Evolutionary conservation across 495 filamentous ascomycete genomes (phyloP).

Genomic region (Daldinia bambusicola): DNA sequence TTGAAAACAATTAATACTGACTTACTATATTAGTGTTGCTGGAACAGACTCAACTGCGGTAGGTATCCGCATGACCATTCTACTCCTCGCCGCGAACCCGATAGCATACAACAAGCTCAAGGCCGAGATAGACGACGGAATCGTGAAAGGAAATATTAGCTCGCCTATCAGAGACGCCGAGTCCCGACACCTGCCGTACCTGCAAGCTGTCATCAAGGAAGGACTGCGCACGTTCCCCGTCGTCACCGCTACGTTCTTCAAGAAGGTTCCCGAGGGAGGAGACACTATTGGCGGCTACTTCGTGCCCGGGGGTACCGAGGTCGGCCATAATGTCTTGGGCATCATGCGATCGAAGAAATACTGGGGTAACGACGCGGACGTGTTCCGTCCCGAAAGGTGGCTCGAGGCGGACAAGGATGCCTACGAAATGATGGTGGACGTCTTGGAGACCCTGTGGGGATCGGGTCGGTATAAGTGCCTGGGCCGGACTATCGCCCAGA

Average conservation of each 20-base stretch:
- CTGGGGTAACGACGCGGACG: slow-evolving; percentile 51
- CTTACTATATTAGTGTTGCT: slow-evolving; percentile 53
- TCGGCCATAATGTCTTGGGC: slow-evolving; percentile 42
- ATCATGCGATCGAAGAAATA: slow-evolving; percentile 42
- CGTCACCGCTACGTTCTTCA: slow-evolving; percentile 46
- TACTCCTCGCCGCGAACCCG: slow-evolving; percentile 60
- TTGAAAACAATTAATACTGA: neutral
- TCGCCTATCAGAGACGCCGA: slow-evolving; percentile 53
- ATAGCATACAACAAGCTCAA: slow-evolving; percentile 63
- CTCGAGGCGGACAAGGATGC: slow-evolving; percentile 53
- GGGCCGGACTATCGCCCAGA: slow-evolving; percentile 51
- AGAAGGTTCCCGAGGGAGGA: slow-evolving; percentile 42
- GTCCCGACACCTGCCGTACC: slow-evolving; percentile 56
- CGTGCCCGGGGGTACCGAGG: slow-evolving; percentile 45
- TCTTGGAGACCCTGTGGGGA: slow-evolving; percentile 50
- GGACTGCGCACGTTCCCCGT: slow-evolving; percentile 55
- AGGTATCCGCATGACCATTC: slow-evolving; percentile 65
- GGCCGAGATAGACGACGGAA: slow-evolving; percentile 63
- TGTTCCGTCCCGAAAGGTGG: slow-evolving; percentile 54
- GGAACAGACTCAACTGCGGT: slow-evolving; percentile 71
- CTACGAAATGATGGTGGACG: slow-evolving; percentile 51
- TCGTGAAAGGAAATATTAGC: slow-evolving; percentile 35
- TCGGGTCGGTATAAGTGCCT: slow-evolving; percentile 54
- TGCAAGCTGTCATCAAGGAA: slow-evolving; percentile 60
- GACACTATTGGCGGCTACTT: slow-evolving; percentile 42